Evolutionary conservation across 2,329 filamentous ascomycete species (phyloP), one percentile per base, ranked within the genome.

Genomic region (Aspergillus costaricaensis): DNA sequence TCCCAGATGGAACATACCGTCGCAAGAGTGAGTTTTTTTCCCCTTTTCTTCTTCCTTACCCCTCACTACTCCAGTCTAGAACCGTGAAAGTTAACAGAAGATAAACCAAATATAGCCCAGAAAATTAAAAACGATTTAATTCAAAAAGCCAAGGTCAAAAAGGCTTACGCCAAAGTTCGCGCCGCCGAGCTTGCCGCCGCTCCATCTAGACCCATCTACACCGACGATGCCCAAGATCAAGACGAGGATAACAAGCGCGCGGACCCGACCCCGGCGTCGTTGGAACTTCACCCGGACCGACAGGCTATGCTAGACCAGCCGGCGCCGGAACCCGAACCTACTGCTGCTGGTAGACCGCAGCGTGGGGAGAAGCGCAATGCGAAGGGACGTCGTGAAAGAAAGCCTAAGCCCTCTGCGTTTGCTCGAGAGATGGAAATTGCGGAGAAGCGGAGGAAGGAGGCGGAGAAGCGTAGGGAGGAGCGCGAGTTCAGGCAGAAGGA

Each of bases 121-220:
- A 94, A 94, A 77, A 95, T 96, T 72, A 98, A 98, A 78, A 85
- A 89, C 66, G 86, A 91, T 66, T 81, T 96, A 58, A 97, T 98
- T 70, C 87, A 92, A 76, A 96, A 95, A 76, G 92, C 93, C 62
- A 96, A 97, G 77, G 83, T 96, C 64, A 95, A 94, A 79, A 96
- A 96, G 77, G 86, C 90, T 44, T 97, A 96, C 74, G 90, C 90
- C 64, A 97, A 96, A 77, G 81, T 96, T 65, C 94, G 93, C 77
- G 87, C 87, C 43, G 79, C 81, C 50, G 82, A 86, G 72, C 75
- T 80, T 41, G 75, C 74, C 41, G 68, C 72, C 39, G 68, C 67
- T 27, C 63, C 68, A 9, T 61, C 65, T 48, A 74, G 71, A 69
- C 69, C 78, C 61, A 62, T 75, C 65, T 71, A 79, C 67, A 62